Evolutionary conservation across 169 alveolate species (phyloP), one percentile per base, ranked within the genome.

Genomic region (Plasmodium adleri): DNA sequence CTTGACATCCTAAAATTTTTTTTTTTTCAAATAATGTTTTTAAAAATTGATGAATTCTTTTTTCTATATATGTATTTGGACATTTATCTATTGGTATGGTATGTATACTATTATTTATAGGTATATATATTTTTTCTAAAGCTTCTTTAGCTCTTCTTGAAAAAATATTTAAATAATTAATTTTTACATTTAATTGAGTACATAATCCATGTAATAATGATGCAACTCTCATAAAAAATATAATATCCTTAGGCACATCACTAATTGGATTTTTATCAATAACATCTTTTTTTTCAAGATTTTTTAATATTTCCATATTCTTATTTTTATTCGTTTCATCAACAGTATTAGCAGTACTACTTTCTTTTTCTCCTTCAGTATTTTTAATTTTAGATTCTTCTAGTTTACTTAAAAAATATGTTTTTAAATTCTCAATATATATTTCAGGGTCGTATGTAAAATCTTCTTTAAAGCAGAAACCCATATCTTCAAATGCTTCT

Each of bases 401-500:
- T 32, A 89, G 85, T 76, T 74, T 91, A 28, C 88, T 95, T 71
- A 92, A 64, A 64, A 94, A 93, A 15, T 92, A 95, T 15, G 75
- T 56, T 60, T 95, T 91, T 56, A 95, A 62, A 26, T 96, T 96
- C 49, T 95, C 97, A 93, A 95, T 94, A 88, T 93, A 94, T 43
- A 94, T 92, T 90, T 95, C 97, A 0, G 97, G 97, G 66, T 95
- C 97, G n/a, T 90, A 85, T 4, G 92, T 89, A 52, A 88, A 67
- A 72, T 91, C 92, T 52, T 92, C 93, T 56, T 91, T 92, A 76
- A 94, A 94, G 63, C 88, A 63, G 88, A 95, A 95, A 45, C 97
- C 97, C 97, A 95, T 93, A 70, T 95, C 96, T 58, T 95, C 97
- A 47, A 95, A 95, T 4, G 97, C 96, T 72, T 94, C 97, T 91